phyloP scores from a whole-genome alignment of 306 rosid genomes.

The Cicer cuneatum region DNA sequence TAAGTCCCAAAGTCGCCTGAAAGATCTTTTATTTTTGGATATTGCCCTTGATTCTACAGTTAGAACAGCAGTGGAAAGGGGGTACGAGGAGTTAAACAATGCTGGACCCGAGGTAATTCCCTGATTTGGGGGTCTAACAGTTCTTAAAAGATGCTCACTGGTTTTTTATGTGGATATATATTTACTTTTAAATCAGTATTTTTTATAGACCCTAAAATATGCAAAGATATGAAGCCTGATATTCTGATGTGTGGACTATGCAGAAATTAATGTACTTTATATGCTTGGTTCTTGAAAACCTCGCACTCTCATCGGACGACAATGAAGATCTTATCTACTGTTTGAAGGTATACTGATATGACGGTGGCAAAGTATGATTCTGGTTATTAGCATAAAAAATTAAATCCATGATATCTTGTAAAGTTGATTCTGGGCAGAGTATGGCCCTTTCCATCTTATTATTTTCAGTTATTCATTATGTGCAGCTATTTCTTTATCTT shows the following conservation, averaged over 20 bases:
- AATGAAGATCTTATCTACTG: constrained; percentile 89
- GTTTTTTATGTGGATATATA: constrained; percentile 8
- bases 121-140: constrained; percentile 24
- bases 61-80: constrained; percentile 93
- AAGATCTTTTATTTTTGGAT: constrained; percentile 94
- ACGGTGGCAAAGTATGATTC: constrained; percentile 6
- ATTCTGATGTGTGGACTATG: constrained; percentile 49
- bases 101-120: constrained; percentile 81
- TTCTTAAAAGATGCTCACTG: constrained; percentile 26
- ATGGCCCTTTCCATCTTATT: constrained; percentile 10
- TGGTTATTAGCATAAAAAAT: constrained; percentile 10
- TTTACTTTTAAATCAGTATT: constrained; percentile 1
- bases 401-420: constrained; percentile 18
- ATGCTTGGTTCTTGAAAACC: constrained; percentile 78
- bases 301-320: constrained; percentile 84
- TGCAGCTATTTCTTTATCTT: not conserved
- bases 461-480: constrained; percentile 27
- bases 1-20: constrained; percentile 77
- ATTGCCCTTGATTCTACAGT: constrained; percentile 95
- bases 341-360: constrained; percentile 70
- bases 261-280: constrained; percentile 93
- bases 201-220: constrained; percentile 1
- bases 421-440: constrained; percentile 32
- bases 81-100: constrained; percentile 77
- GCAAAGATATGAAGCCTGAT: constrained; percentile 43